Evolutionary conservation across 345 rosid species (phyloP).

Genomic region (Lepidium sativum): DNA sequence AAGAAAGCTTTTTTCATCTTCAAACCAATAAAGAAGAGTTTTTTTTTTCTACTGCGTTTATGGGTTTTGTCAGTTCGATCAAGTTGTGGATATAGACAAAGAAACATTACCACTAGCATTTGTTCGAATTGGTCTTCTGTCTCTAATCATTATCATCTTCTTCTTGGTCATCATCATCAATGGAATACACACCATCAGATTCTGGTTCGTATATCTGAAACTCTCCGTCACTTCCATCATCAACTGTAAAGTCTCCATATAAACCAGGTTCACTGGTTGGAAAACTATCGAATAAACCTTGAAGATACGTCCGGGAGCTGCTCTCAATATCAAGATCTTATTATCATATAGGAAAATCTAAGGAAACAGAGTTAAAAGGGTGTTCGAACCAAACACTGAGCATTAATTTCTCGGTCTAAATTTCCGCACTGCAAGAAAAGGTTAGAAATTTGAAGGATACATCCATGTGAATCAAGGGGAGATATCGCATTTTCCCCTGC

Average conservation of each 20-base stretch:
- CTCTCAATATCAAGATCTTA: slow-evolving; percentile 49
- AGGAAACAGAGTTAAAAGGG: background rate
- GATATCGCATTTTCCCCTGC: slow-evolving; percentile 47
- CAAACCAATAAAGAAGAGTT: background rate
- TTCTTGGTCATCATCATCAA: slow-evolving; percentile 23
- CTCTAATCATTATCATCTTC: slow-evolving; percentile 14
- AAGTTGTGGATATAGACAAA: background rate
- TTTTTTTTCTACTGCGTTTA: background rate
- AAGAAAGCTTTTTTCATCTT: background rate
- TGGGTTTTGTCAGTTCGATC: background rate
- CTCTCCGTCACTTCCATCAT: slow-evolving; percentile 57
- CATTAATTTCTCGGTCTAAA: background rate
- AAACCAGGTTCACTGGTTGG: slow-evolving; percentile 36
- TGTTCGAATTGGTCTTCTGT: background rate
- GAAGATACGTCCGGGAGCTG: slow-evolving; percentile 75
- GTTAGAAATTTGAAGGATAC: slow-evolving; percentile 34
- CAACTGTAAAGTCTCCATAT: slow-evolving; percentile 37
- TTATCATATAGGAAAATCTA: slow-evolving; percentile 37
- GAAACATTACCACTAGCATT: slow-evolving; percentile 8
- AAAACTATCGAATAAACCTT: slow-evolving; percentile 83
- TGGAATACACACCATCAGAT: slow-evolving; percentile 43
- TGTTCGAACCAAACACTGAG: background rate
- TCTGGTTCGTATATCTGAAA: slow-evolving; percentile 80
- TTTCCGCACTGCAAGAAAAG: background rate
- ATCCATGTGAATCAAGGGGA: slow-evolving; percentile 38